phyloP scores from a whole-genome alignment of 2,329 filamentous ascomycete genomes.

The Emergomyces pasteurianus region DNA sequence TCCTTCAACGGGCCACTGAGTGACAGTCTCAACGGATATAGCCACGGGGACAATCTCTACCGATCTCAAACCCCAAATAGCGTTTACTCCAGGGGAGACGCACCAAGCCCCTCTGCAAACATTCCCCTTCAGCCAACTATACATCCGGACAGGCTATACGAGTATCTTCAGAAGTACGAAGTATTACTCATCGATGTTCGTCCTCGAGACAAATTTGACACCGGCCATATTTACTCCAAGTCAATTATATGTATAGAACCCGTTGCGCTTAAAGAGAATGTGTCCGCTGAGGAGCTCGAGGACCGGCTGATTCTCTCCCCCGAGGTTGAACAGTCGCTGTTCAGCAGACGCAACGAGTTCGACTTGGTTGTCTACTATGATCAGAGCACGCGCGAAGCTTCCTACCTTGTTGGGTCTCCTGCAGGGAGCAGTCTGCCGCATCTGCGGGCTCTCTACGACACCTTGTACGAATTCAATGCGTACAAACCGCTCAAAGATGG shows the following conservation, averaged over 20 bases:
- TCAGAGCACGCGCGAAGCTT: constrained; percentile 48
- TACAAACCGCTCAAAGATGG: constrained; percentile 56
- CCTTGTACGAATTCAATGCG: constrained; percentile 72
- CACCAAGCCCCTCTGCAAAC: constrained; percentile 34
- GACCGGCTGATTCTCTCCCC: constrained; percentile 38
- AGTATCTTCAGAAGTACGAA: constrained; percentile 53
- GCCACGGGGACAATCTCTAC: constrained; percentile 33
- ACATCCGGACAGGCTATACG: constrained; percentile 56
- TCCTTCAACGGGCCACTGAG: constrained; percentile 11
- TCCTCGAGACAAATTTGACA: constrained; percentile 65
- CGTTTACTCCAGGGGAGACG: constrained; percentile 24
- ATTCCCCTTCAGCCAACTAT: constrained; percentile 50
- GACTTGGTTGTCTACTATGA: constrained; percentile 91
- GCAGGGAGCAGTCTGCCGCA: constrained; percentile 39
- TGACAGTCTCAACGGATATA: constrained; percentile 23
- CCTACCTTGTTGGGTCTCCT: constrained; percentile 41
- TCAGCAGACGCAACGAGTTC: constrained; percentile 60
- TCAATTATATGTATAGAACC: constrained; percentile 86
- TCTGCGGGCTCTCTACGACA: constrained; percentile 63
- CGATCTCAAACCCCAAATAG: constrained; percentile 34
- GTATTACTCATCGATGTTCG: constrained; percentile 81
- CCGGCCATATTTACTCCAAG: constrained; percentile 76
- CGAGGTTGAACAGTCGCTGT: constrained; percentile 55
- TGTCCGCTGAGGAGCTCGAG: constrained; percentile 51
- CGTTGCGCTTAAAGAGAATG: constrained; percentile 56